Base-by-base conservation (phyloP, 306 rosid genomes). In the Cucurbita maxima region DNA sequence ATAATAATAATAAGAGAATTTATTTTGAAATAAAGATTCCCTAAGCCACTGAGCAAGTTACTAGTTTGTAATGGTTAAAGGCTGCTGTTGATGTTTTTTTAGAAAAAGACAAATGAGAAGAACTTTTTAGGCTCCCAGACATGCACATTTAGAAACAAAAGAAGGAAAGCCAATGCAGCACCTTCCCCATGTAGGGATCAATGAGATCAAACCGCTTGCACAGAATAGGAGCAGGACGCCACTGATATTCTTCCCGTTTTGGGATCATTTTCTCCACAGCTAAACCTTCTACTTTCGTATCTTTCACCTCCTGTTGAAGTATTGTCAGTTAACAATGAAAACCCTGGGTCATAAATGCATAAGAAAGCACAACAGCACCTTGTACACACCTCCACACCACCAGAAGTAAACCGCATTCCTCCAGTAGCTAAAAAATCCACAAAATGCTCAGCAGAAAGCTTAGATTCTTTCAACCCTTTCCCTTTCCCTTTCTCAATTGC, bases 151-250 rank as follows among this genome's bases (percentile, higher is more conserved):
- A 43, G 68, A 75, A 60, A 73, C 51, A 53, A 72, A 41, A 54
- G 54, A 37, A 52, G 37, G 59, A n/a, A 53, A 22, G 40, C n/a
- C 44, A 77, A 68, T 1, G 20, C 71, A 68, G 70, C 78, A 94
- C 99, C 99, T 94, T 94, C 76, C 99, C 99, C 88, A 91, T 85
- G 79, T 82, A 91, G 76, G 99, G 99, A 89, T 94, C 99, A 71
- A 83, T 81, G 79, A 94, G 92, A 89, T 94, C 99, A 83, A 85
- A 91, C 54, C 99, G 99, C 78, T 94, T 94, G 97, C 99, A 94
- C 75, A 94, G 81, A 75, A 94, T 80, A 73, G 97, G 85, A 54
- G 92, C 81, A 78, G 99, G 99, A 22, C 89, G 97, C 99, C 99
- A 94, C 55, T 88, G 92, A 82, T 78, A 86, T 82, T 94, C 99